Percentiles rank a stretch among this genome's conserved stretches.
phyloP scores from a whole-genome alignment of 768 basidiomycete genomes.

The Floccularia luteovirens region DNA sequence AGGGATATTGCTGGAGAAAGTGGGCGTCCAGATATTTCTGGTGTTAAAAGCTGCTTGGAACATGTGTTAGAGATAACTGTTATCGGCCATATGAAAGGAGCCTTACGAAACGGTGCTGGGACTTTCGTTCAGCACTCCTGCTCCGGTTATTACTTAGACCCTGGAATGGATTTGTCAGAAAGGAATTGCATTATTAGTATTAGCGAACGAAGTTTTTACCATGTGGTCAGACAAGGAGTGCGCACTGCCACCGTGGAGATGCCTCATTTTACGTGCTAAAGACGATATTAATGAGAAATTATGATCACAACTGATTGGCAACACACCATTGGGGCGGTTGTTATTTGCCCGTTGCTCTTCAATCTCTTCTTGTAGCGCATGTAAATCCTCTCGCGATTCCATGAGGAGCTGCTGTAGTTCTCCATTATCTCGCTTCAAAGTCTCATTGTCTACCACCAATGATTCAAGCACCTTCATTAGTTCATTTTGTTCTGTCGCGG shows the following conservation, averaged over 20 bases:
- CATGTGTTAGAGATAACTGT: too few species aligned
- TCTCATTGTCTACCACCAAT: constrained; percentile 82
- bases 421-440: constrained; percentile 71
- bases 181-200: too few species aligned
- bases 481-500: constrained; percentile 45
- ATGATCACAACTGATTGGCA: neutral
- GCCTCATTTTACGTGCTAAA: constrained; percentile 23
- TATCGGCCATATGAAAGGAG: too few species aligned
- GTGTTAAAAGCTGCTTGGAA: too few species aligned
- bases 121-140: constrained; percentile 19
- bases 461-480: constrained; percentile 68
- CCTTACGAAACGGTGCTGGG: too few species aligned
- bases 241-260: constrained; percentile 33
- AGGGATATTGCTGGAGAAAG: constrained; percentile 31
- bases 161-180: too few species aligned
- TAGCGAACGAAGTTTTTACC: too few species aligned
- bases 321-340: constrained; percentile 32
- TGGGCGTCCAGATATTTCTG: constrained; percentile 37
- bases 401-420: constrained; percentile 70
- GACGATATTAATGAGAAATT: constrained; percentile 1
- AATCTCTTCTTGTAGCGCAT: constrained; percentile 61
- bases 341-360: constrained; percentile 63
- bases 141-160: constrained; percentile 12
- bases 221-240: constrained; percentile 30
- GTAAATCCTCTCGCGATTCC: constrained; percentile 73